Conservation (phyloP, 139 green algal species). For the Tetraselmis chui region DNA sequence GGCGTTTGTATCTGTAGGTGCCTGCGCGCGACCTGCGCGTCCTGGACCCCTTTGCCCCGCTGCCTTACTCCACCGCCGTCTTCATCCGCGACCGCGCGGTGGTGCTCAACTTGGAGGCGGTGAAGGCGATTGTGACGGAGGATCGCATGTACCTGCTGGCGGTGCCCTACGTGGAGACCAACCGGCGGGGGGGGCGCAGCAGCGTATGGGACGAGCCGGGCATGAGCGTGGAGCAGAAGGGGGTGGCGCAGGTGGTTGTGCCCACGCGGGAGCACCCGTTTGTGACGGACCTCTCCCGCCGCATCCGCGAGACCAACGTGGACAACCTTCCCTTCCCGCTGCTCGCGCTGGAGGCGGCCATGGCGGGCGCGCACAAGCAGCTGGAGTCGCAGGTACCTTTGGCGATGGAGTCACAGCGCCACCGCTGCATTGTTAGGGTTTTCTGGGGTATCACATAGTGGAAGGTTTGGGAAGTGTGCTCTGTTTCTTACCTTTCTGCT, state of each 20-base stretch:
- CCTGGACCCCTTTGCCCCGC: constrained; percentile 1
- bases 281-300: background rate
- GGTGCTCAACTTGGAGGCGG: constrained; percentile 1
- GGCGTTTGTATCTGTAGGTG: too few species aligned
- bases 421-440: too few species aligned
- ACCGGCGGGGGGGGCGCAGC: background rate
- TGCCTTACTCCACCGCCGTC: background rate
- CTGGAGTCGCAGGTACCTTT: constrained; percentile 1
- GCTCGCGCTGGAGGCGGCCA: constrained; percentile 2
- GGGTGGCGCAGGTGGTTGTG: background rate
- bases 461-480: too few species aligned
- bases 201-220: background rate
- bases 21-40: constrained; percentile 3
- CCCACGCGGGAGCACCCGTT: background rate
- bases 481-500: too few species aligned
- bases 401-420: too few species aligned
- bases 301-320: background rate
- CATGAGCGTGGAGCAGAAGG: background rate
- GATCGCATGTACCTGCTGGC: constrained; percentile 1
- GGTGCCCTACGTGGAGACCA: background rate
- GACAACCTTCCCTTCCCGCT: constrained; percentile 4
- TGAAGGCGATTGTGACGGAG: background rate
- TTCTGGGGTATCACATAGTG: too few species aligned
- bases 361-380: background rate
- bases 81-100: constrained; percentile 5